phyloP scores from a whole-genome alignment of 306 rosid genomes.

The Rosa rugosa region DNA sequence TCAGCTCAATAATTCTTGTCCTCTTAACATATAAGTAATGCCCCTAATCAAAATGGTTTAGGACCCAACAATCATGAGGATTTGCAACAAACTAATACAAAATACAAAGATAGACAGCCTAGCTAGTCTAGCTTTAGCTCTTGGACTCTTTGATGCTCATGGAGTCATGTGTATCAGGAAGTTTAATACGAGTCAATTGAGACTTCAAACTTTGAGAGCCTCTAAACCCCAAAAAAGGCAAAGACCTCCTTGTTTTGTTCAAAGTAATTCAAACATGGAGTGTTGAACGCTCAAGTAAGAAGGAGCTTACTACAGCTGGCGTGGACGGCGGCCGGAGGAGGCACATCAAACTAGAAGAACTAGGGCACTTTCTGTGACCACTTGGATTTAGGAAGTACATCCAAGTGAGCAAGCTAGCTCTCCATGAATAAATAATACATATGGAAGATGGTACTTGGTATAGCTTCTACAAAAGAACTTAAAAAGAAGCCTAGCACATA shows the following conservation, averaged over 20 bases:
- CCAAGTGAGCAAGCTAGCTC: not conserved
- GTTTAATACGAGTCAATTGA: slow-evolving; percentile 8
- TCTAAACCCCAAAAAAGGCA: not conserved
- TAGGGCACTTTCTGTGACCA: slow-evolving; percentile 14
- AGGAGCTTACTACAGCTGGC: slow-evolving; percentile 7
- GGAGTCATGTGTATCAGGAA: slow-evolving; percentile 15
- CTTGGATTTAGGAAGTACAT: not conserved
- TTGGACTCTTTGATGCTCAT: slow-evolving; percentile 8
- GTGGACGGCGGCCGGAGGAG: slow-evolving; percentile 31
- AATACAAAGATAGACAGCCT: slow-evolving; percentile 20
- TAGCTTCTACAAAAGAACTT: slow-evolving; percentile 32
- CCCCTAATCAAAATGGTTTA: slow-evolving; percentile 22
- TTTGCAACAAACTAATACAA: slow-evolving; percentile 23
- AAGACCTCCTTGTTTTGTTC: slow-evolving; percentile 19
- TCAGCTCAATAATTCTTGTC: slow-evolving; percentile 41
- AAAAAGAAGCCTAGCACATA: slow-evolving; percentile 28
- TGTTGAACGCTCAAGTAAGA: slow-evolving; percentile 27
- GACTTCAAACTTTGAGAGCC: slow-evolving; percentile 27
- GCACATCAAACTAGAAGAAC: slow-evolving; percentile 20
- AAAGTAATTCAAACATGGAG: slow-evolving; percentile 21
- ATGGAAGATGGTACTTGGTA: slow-evolving; percentile 16
- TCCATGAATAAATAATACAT: not conserved
- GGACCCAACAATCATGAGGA: slow-evolving; percentile 37
- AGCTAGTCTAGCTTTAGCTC: slow-evolving; percentile 4
- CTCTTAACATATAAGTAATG: slow-evolving; percentile 20